phyloP scores from a whole-genome alignment of 2,329 filamentous ascomycete species.

The Chrysoporthe cubensis region DNA sequence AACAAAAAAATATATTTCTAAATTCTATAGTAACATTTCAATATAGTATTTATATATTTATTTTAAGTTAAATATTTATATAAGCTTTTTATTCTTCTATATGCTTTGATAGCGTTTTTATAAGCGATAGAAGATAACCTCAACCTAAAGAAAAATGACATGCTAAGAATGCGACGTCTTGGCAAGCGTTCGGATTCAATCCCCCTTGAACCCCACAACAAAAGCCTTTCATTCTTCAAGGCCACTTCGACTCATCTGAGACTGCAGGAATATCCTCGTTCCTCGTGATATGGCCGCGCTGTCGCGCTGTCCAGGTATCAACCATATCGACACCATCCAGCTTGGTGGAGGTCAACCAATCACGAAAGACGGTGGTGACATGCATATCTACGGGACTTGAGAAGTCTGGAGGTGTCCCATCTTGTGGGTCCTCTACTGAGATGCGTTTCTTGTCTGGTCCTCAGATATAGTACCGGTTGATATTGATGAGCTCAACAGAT shows the following conservation, averaged over 20 bases:
- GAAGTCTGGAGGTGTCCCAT: background rate
- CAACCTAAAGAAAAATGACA: too few relatives aligned
- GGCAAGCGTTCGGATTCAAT: too few relatives aligned
- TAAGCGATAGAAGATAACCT: too few relatives aligned
- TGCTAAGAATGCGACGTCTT: too few relatives aligned
- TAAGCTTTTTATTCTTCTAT: too few relatives aligned
- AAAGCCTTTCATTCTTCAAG: too few relatives aligned
- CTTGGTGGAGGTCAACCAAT: background rate
- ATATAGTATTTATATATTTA: too few relatives aligned
- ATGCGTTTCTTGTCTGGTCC: background rate
- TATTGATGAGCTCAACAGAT: conserved; percentile 32
- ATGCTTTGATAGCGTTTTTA: too few relatives aligned
- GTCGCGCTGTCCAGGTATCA: background rate
- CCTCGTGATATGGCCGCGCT: background rate
- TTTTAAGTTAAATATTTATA: too few relatives aligned
- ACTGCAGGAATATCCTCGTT: background rate
- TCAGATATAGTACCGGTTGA: background rate
- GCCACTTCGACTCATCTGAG: background rate
- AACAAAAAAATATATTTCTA: too few relatives aligned
- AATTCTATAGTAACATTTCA: too few relatives aligned
- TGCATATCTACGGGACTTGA: background rate
- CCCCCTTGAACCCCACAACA: too few relatives aligned
- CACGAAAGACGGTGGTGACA: background rate
- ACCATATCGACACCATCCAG: background rate
- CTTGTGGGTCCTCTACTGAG: background rate